Base-by-base conservation (phyloP, 176 grass and related monocot genomes). In the Triticum timopheevii region DNA sequence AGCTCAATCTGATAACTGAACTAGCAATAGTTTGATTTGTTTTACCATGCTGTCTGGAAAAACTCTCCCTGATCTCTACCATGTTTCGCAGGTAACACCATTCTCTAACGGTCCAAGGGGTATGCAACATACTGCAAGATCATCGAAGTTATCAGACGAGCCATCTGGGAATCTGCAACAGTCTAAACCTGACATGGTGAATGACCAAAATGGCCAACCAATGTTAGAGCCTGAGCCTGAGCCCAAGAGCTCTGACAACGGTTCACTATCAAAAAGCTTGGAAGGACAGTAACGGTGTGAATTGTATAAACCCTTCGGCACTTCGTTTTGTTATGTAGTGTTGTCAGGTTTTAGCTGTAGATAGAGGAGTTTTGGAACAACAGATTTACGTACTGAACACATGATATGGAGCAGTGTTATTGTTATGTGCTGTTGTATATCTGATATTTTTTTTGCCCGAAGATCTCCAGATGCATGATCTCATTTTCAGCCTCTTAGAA, bases 21-120 rank as follows among this genome's bases (percentile, higher is more conserved):
- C 1, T 6, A 24, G 54, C 2, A 54, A 44, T 10, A 79, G 27
- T 77, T 0, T 69, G 16, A 20, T 38, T 78, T 80, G 12, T 65
- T 36, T 86, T 73, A 74, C 54, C 13, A 36, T 8, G 10, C 56
- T 4, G 76, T 85, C 42, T 9, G 70, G 65, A 62, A 72, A 81
- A 78, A 50, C 61, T 23, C 36, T 78, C 54, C 63, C 58, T 73
- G 50, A 31, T 77, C 49, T 36, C 6, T 34, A 47, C 19, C 1
- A 75, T 84, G 15, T 79, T 76, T 88, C 39, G 88, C 79, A 93
- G 86, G 88, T 54, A 61, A 59, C 66, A 69, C 78, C 66, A 78
- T 81, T 71, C 23, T 75, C 86, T 69, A 35, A 62, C 11, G 38
- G 76, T 62, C 80, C 59, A 76, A 75, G 45, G 86, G 74, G 28